Evolutionary conservation across 441 rosid species (phyloP).

Genomic region (Adansonia rubrostipa): DNA sequence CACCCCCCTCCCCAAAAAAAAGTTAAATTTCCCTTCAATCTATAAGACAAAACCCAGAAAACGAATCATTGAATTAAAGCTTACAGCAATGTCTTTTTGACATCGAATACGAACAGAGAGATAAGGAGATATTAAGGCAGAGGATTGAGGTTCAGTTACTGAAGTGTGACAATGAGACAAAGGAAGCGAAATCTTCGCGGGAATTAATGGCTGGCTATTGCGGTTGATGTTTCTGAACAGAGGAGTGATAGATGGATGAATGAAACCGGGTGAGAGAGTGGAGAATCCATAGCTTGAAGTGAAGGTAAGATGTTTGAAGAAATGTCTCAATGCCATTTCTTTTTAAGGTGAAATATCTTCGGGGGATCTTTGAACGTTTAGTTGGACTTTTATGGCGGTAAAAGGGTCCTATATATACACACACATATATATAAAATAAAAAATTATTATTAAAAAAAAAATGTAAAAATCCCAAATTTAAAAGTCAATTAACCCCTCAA

Average conservation of each 20-base stretch:
- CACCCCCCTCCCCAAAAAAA: neutral
- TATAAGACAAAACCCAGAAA: neutral
- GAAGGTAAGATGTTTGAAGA: constrained; percentile 62
- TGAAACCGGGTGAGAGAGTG: constrained; percentile 42
- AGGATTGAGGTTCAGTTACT: constrained; percentile 25
- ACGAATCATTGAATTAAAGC: constrained; percentile 22
- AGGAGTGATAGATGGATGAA: constrained; percentile 31
- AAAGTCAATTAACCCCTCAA: neutral
- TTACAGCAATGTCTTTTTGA: constrained; percentile 56
- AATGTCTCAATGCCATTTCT: constrained; percentile 57
- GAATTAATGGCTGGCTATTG: constrained; percentile 7
- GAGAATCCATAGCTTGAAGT: constrained; percentile 21
- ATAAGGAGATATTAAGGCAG: constrained; percentile 43
- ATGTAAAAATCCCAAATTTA: neutral
- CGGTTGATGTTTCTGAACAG: constrained; percentile 28
- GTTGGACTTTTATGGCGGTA: neutral
- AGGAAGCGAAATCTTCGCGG: constrained; percentile 26
- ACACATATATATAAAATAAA: no score
- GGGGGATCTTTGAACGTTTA: neutral
- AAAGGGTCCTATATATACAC: neutral
- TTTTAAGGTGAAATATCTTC: neutral
- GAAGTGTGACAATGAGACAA: constrained; percentile 28
- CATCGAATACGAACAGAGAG: constrained; percentile 78
- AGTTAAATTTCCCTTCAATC: constrained; percentile 3
- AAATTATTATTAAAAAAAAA: no score